Conservation (phyloP, 2,329 filamentous ascomycete species). For the Sclerotinia trifoliorum region DNA sequence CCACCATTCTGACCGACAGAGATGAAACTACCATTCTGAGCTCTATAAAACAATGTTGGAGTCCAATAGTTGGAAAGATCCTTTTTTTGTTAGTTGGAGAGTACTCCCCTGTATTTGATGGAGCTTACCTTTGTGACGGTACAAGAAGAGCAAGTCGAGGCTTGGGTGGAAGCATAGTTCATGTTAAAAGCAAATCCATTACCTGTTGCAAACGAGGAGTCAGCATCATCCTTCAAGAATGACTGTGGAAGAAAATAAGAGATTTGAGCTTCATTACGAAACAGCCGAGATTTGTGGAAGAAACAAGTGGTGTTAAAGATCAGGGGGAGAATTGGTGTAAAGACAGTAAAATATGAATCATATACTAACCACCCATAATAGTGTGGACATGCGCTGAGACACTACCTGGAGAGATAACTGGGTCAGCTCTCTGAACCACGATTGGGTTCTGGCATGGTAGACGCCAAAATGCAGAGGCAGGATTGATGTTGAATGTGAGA, state of each 20-base stretch:
- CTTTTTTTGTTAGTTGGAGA: neutral
- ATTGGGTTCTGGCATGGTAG: conserved; percentile 42
- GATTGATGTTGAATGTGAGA: conserved; percentile 3
- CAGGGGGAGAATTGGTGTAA: no score
- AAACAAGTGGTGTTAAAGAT: no score
- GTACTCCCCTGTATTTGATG: neutral
- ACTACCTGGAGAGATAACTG: conserved; percentile 55
- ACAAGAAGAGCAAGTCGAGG: conserved; percentile 62
- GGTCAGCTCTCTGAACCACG: conserved; percentile 55
- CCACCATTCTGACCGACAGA: conserved; percentile 47
- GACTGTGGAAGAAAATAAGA: rapidly evolving
- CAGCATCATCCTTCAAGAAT: neutral
- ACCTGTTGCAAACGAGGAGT: neutral
- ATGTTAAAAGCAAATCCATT: conserved; percentile 58
- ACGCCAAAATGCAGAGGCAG: conserved; percentile 48
- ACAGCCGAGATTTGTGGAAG: no score
- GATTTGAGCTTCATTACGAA: no score
- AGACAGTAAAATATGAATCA: no score
- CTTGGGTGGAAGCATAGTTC: conserved; percentile 51
- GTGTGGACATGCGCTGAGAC: conserved; percentile 59
- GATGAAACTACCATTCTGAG: conserved; percentile 56
- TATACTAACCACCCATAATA: conserved; percentile 54
- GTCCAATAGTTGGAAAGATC: conserved; percentile 67
- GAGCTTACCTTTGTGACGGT: conserved; percentile 49
- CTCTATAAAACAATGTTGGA: conserved; percentile 56